A percentile compares a stretch with the other conserved stretches of the same genome.
Evolutionary conservation across 495 filamentous ascomycete species (phyloP).

Genomic region (Durotheca rogersii): DNA sequence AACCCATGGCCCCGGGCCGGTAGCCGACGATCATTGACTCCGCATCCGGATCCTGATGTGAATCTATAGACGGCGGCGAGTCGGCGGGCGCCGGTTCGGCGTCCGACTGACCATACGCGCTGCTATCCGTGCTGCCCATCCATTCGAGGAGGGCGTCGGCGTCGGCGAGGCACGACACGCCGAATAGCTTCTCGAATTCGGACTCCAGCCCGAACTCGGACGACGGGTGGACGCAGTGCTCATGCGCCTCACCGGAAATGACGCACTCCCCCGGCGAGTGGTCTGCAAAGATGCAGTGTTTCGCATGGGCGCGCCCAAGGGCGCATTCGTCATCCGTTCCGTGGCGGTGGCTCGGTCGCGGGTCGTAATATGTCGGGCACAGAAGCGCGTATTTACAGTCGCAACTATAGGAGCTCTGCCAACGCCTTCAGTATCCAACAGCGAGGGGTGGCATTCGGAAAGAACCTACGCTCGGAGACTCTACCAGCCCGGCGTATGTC

Average conservation of each 20-base stretch:
- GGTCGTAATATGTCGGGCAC: slow-evolving; percentile 17
- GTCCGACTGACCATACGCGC: background rate
- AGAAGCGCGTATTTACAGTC: slow-evolving; percentile 20
- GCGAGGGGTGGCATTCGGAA: background rate
- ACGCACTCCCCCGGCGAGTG: slow-evolving; percentile 16
- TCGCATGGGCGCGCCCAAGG: slow-evolving; percentile 19
- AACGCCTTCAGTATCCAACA: background rate
- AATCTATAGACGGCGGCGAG: background rate
- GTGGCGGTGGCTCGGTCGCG: slow-evolving; percentile 19
- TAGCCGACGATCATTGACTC: background rate
- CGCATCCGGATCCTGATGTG: background rate
- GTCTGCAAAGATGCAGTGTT: slow-evolving; percentile 29
- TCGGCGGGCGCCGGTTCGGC: background rate
- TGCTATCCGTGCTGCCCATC: background rate
- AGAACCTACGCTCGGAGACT: slow-evolving; percentile 1
- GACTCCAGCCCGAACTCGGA: background rate
- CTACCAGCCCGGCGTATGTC: slow-evolving; percentile 6
- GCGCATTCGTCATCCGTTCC: slow-evolving; percentile 21
- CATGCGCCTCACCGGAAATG: slow-evolving; percentile 15
- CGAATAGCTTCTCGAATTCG: background rate
- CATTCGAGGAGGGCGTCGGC: background rate
- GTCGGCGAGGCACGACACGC: background rate
- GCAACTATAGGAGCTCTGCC: slow-evolving; percentile 13
- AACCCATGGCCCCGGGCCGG: background rate
- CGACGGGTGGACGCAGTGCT: slow-evolving; percentile 11